Evolutionary conservation across 495 filamentous ascomycete genomes (phyloP).

Genomic region (Eremomyces bilateralis): DNA sequence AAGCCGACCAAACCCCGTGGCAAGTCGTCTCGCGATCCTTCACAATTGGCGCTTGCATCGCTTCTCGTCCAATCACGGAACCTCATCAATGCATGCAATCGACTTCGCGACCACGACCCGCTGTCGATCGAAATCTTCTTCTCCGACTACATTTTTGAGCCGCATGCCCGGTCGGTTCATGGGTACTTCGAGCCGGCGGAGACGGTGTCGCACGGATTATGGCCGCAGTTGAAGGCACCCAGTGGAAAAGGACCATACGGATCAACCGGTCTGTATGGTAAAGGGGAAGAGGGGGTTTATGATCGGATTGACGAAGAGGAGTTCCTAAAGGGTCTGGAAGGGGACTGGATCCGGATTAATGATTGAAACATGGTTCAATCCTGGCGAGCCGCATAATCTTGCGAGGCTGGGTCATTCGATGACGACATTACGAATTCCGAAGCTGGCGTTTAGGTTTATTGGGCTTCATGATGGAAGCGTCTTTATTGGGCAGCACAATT

Average conservation of each 20-base stretch:
- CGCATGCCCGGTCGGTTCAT: slow-evolving; percentile 23
- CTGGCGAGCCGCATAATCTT: too few relatives aligned
- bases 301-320: slow-evolving; percentile 23
- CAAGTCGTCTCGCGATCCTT: slow-evolving; percentile 2
- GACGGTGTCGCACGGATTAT: slow-evolving; percentile 18
- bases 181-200: slow-evolving; percentile 24
- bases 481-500: too few relatives aligned
- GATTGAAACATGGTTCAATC: background rate
- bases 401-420: too few relatives aligned
- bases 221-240: slow-evolving; percentile 16
- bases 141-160: slow-evolving; percentile 26
- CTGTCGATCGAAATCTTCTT: slow-evolving; percentile 28
- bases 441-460: too few relatives aligned
- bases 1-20: background rate
- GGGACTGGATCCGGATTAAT: background rate
- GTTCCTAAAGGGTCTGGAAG: slow-evolving; percentile 20
- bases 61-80: slow-evolving; percentile 21
- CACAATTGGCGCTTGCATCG: slow-evolving; percentile 12
- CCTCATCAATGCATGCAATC: slow-evolving; percentile 17
- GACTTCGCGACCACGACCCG: slow-evolving; percentile 7
- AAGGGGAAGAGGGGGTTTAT: slow-evolving; percentile 22
- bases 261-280: slow-evolving; percentile 28
- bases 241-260: slow-evolving; percentile 30
- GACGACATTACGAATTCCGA: too few relatives aligned
- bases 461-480: too few relatives aligned